These are phyloP conservation scores for Ophiosphaerella narmari DNA, from an alignment of 2,329 filamentous ascomycete species.

Conservation along the genomic window DNA sequence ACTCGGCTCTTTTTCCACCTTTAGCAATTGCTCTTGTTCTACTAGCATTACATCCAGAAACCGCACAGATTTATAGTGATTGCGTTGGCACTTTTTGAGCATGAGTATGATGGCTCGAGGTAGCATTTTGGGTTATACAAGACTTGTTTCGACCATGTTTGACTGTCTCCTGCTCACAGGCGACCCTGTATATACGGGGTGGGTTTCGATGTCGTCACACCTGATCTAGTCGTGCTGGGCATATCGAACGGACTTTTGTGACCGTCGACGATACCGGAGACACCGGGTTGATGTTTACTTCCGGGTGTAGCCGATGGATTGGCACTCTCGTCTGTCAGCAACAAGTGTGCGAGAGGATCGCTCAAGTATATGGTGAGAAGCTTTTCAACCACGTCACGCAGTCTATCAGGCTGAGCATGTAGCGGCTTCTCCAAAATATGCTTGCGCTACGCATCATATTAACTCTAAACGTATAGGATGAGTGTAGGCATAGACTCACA, in stretches of 20 bases:
- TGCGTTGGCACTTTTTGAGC: no score
- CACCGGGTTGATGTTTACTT: conserved; percentile 17
- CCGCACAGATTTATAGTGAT: no score
- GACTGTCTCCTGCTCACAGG: conserved; percentile 27
- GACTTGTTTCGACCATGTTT: not conserved
- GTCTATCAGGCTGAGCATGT: conserved; percentile 46
- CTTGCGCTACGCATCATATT: conserved; percentile 33
- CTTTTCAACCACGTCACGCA: conserved; percentile 55
- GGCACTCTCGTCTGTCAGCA: conserved; percentile 11
- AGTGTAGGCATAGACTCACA: conserved; percentile 19
- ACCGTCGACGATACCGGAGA: conserved; percentile 26
- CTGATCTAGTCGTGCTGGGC: conserved; percentile 30
- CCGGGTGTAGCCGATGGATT: conserved; percentile 37
- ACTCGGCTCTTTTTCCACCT: not conserved
- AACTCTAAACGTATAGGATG: not conserved
- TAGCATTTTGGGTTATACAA: conserved; percentile 1
- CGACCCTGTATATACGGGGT: conserved; percentile 26
- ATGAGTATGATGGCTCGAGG: no score
- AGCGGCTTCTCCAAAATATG: conserved; percentile 46
- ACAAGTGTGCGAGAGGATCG: conserved; percentile 47
- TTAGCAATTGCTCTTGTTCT: not conserved
- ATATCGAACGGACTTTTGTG: conserved; percentile 41
- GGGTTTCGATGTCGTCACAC: conserved; percentile 18
- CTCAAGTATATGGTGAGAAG: conserved; percentile 53
- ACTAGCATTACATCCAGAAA: not conserved